Conservation (phyloP, 2,329 filamentous ascomycete genomes). For the Sporothrix curviconia region DNA sequence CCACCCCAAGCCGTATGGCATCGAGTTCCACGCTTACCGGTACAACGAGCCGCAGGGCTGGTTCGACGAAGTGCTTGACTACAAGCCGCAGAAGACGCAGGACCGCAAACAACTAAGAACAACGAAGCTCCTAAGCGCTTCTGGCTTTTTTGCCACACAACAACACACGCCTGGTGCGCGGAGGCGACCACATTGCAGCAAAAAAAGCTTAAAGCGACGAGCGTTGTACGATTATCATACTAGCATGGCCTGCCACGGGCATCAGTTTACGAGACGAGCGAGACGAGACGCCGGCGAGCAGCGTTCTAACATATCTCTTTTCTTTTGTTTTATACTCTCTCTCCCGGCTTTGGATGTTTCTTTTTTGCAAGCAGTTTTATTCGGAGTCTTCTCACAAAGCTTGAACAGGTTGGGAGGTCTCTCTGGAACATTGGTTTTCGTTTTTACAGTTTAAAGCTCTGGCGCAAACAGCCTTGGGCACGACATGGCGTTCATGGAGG, state of each 20-base stretch:
- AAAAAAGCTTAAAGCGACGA: too few relatives aligned
- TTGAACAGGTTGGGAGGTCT: too few relatives aligned
- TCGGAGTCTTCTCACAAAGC: not conserved
- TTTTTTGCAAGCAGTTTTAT: not conserved
- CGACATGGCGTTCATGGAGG: not conserved
- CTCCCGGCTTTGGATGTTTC: not conserved
- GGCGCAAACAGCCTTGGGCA: not conserved
- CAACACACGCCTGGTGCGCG: not conserved
- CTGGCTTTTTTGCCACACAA: not conserved
- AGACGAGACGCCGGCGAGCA: not conserved
- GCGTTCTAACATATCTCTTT: not conserved
- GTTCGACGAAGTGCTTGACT: conserved; percentile 83
- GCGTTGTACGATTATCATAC: too few relatives aligned
- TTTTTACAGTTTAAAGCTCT: not conserved
- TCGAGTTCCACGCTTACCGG: conserved; percentile 91
- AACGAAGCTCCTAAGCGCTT: conserved; percentile 17
- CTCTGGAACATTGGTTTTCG: not conserved
- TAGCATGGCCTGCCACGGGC: too few relatives aligned
- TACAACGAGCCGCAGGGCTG: conserved; percentile 73
- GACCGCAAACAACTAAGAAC: conserved; percentile 33
- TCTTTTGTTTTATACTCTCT: not conserved
- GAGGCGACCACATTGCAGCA: not conserved
- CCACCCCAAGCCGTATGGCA: conserved; percentile 95
- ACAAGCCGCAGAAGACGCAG: conserved; percentile 60
- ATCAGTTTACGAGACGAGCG: not conserved